Base-by-base conservation (phyloP, 768 basidiomycete genomes). In the Leccinum incarnatum region DNA sequence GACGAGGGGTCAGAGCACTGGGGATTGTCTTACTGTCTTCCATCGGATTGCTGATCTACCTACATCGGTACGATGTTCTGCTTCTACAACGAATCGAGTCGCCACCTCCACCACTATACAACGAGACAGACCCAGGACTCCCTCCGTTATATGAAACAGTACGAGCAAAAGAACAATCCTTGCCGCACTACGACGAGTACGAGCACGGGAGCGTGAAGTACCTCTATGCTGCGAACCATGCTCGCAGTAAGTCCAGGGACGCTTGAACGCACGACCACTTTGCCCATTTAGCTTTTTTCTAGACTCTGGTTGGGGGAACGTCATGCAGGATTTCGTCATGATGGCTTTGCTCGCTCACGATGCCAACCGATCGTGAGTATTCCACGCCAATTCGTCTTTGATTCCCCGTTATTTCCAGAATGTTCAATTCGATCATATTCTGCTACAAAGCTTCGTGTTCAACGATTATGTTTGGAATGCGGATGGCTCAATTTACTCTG, bases 161-260 rank as follows among this genome's bases (percentile, higher is more conserved):
- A 52, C 73, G 73, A 34, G 66, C 66, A 52, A 70, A 70, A 8
- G 82, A 83, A 60, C 68, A 73, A 3, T 58, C 56, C 2, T 62
- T 83, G 1, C 72, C 76, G 0, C 82, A 83, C 55, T 79, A 82
- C 59, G 61, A 72, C 30, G 55, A 62, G 3, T 71, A 78, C 10
- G 70, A 78, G 19, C 51, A 8, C 40, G 76, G 74, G 19, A 58
- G 67, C 21, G 67, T 73, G 15, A 77, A 75, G 57, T 84, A 79
- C 60, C 65, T 85, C 9, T 81, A 76, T 65, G 65, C 80, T 30
- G 76, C 79, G 3, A 82, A 82, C 56, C 81, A 83, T 62, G 76
- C 68, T 0, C 67, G 70, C 54, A 68, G 81, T 78, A 50, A 25
- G 15, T 27, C 27, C 15, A 8, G 9, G 27, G 11, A 51, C 25